These are phyloP conservation scores for Rhizopus sp. DNA, from an alignment of 371 early-diverging fungal species.

Conservation along the genomic window DNA sequence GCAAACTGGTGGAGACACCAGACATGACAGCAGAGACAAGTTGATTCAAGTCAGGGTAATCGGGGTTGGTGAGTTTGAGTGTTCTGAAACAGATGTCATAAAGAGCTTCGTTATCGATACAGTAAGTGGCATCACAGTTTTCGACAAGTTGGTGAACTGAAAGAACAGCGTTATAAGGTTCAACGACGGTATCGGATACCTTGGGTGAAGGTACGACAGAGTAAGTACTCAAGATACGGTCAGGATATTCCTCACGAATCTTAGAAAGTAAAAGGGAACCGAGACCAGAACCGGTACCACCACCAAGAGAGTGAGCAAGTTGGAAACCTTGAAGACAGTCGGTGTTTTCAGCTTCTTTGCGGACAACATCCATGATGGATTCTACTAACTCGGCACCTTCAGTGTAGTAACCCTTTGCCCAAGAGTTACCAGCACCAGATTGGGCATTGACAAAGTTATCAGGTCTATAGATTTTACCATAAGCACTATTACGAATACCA, in stretches of 20 bases:
- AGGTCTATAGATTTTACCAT: constrained; percentile 82
- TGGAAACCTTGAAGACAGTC: constrained; percentile 94
- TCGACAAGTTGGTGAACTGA: constrained; percentile 91
- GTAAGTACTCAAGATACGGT: constrained; percentile 93
- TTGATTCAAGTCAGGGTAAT: constrained; percentile 84
- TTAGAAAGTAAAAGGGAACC: constrained; percentile 90
- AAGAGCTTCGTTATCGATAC: constrained; percentile 98
- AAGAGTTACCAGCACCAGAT: constrained; percentile 93
- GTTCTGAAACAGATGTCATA: constrained; percentile 91
- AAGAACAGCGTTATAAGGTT: constrained; percentile 93
- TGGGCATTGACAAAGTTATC: constrained; percentile 91
- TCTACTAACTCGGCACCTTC: constrained; percentile 93
- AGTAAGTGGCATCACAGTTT: constrained; percentile 96
- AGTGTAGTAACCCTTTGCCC: constrained; percentile 95
- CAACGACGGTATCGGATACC: constrained; percentile 91
- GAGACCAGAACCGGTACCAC: constrained; percentile 92
- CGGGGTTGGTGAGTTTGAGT: constrained; percentile 80
- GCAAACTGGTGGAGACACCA: constrained; percentile 97
- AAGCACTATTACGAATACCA: constrained; percentile 79
- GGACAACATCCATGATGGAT: constrained; percentile 81
- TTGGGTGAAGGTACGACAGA: constrained; percentile 97
- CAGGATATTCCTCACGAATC: constrained; percentile 94
- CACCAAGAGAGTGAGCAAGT: constrained; percentile 88
- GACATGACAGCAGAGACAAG: constrained; percentile 90
- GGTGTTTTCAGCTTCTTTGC: constrained; percentile 87